Percentiles rank a stretch among this genome's conserved stretches.
Conservation (phyloP, 2,329 filamentous ascomycete genomes). For the Proliferodiscus dingleyae region DNA sequence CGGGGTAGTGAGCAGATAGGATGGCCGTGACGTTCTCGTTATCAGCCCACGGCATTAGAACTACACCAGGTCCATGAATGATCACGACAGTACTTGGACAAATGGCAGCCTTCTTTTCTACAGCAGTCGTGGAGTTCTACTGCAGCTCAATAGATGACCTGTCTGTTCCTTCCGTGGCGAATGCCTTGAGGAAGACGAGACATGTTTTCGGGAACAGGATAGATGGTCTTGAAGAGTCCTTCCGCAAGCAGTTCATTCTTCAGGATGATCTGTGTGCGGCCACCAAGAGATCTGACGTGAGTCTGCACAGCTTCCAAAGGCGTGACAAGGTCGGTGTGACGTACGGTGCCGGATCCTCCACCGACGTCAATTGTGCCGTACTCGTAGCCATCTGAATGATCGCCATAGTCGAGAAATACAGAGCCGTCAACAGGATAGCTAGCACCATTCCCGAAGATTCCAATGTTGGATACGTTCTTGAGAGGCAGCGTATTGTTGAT, state of each 20-base stretch:
- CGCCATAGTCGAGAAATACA: slow-evolving; percentile 19
- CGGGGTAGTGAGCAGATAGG: slow-evolving; percentile 53
- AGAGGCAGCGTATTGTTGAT: slow-evolving; percentile 46
- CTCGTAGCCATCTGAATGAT: slow-evolving; percentile 2
- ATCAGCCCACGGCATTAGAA: slow-evolving; percentile 55
- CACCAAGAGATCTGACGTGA: slow-evolving; percentile 5
- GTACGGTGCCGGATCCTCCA: slow-evolving; percentile 37
- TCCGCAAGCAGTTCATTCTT: slow-evolving; percentile 9
- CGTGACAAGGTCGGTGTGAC: slow-evolving; percentile 56
- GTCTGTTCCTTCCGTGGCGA: slow-evolving; percentile 67
- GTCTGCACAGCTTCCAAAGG: slow-evolving; percentile 52
- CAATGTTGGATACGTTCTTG: slow-evolving; percentile 42
- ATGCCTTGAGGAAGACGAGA: slow-evolving; percentile 60
- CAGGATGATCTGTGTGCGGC: slow-evolving; percentile 15
- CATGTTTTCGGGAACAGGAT: slow-evolving; percentile 57
- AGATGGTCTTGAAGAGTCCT: slow-evolving; percentile 33
- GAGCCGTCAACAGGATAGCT: slow-evolving; percentile 53
- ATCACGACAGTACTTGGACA: slow-evolving; percentile 59
- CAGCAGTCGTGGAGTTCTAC: slow-evolving; percentile 16
- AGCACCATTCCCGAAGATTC: slow-evolving; percentile 57
- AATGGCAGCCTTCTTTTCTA: slow-evolving; percentile 42
- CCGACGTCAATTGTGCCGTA: slow-evolving; percentile 19
- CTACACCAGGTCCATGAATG: slow-evolving; percentile 60
- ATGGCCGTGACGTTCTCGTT: slow-evolving; percentile 57
- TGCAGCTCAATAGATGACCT: slow-evolving; percentile 35